phyloP scores from a whole-genome alignment of 257 asterid genomes.

The Scutellaria minor region DNA sequence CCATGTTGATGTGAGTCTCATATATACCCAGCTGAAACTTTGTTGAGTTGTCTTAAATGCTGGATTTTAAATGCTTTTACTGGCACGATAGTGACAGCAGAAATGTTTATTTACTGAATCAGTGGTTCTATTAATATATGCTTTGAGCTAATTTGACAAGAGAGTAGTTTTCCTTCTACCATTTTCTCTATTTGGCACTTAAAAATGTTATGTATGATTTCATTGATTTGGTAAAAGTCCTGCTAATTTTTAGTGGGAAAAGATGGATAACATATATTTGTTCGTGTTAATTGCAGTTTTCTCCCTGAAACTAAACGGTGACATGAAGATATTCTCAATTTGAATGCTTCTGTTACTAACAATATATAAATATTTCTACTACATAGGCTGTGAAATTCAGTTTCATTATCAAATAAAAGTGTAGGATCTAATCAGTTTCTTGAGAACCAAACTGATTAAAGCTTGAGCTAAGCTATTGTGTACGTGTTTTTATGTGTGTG shows the following conservation, averaged over 20 bases:
- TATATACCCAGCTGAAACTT: slow-evolving; percentile 32
- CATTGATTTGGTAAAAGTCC: background rate
- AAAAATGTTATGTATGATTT: slow-evolving; percentile 2
- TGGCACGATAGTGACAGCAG: slow-evolving; percentile 4
- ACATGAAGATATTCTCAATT: slow-evolving; percentile 1
- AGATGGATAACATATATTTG: slow-evolving; percentile 24
- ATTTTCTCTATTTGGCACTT: slow-evolving; percentile 28
- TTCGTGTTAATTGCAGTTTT: slow-evolving; percentile 19
- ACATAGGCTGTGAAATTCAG: background rate
- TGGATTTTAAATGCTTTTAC: slow-evolving; percentile 20
- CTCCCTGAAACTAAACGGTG: slow-evolving; percentile 15
- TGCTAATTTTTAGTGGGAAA: slow-evolving; percentile 17
- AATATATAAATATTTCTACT: background rate
- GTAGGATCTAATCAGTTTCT: slow-evolving; percentile 14
- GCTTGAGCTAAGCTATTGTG: slow-evolving; percentile 18
- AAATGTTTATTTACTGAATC: slow-evolving; percentile 21
- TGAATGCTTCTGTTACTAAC: slow-evolving; percentile 13
- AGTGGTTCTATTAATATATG: slow-evolving; percentile 28
- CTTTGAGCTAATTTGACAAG: slow-evolving; percentile 23
- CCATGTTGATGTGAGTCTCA: slow-evolving; percentile 96
- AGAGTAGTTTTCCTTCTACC: slow-evolving; percentile 16
- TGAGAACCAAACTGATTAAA: slow-evolving; percentile 9
- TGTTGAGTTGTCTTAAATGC: slow-evolving; percentile 26
- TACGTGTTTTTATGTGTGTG: too few relatives aligned
- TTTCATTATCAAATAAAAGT: slow-evolving; percentile 11